These are phyloP conservation scores for Phaeoacremonium minimum DNA, from an alignment of 2,329 filamentous ascomycete species.

Conservation along the genomic window DNA sequence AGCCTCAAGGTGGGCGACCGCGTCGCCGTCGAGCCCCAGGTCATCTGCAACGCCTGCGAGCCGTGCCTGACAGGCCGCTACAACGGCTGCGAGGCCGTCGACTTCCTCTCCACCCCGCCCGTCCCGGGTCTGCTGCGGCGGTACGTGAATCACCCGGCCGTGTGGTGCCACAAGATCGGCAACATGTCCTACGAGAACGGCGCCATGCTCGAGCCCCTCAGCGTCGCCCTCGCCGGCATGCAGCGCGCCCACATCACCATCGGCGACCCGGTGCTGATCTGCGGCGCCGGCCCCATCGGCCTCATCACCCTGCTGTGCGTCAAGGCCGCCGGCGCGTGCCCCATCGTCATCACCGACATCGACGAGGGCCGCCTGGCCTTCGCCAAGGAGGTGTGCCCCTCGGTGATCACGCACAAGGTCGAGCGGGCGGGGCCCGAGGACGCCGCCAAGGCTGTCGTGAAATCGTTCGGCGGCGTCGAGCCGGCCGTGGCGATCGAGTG, in stretches of 20 bases:
- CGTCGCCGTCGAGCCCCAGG: conserved; percentile 89
- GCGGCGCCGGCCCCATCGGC: conserved; percentile 91
- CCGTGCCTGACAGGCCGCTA: conserved; percentile 89
- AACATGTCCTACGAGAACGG: conserved; percentile 90
- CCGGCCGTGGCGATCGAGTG: conserved; percentile 84
- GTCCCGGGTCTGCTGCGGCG: conserved; percentile 81
- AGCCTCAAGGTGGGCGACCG: conserved; percentile 79
- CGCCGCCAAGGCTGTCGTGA: conserved; percentile 63
- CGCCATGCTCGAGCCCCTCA: conserved; percentile 83
- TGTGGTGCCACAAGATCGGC: conserved; percentile 95
- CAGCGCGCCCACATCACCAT: conserved; percentile 76
- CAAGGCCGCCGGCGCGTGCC: conserved; percentile 81
- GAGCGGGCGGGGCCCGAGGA: conserved; percentile 63
- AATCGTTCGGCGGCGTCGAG: conserved; percentile 71
- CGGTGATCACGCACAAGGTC: conserved; percentile 77
- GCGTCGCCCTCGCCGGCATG: conserved; percentile 83
- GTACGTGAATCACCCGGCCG: conserved; percentile 91
- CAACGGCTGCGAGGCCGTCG: conserved; percentile 85
- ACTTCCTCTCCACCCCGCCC: conserved; percentile 87
- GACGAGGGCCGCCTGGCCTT: conserved; percentile 81
- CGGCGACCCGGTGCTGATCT: conserved; percentile 84
- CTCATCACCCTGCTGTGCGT: conserved; percentile 83
- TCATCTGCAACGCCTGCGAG: conserved; percentile 88
- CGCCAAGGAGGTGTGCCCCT: conserved; percentile 77
- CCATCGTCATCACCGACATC: conserved; percentile 92